Conservation (phyloP, 139 green algal species). For the Chlamydomonas urium region DNA sequence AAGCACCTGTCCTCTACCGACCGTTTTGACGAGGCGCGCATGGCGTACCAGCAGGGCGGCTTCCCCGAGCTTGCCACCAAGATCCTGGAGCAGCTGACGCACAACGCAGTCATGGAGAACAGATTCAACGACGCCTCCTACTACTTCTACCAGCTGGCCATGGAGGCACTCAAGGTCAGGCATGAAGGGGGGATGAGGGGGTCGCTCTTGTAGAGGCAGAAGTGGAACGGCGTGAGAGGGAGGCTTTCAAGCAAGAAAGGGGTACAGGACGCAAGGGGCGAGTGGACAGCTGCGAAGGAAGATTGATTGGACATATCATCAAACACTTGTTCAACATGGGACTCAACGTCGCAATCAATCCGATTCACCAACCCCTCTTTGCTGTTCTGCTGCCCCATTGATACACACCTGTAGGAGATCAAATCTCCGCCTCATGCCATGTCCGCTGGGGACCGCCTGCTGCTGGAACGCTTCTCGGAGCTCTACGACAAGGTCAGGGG, state of each 20-base stretch:
- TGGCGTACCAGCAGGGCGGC: slow-evolving; percentile 39
- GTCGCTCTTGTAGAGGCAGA: too few species aligned
- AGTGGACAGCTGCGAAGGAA: too few species aligned
- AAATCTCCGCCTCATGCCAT: slow-evolving; percentile 34
- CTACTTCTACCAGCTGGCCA: slow-evolving; percentile 64
- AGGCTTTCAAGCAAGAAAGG: too few species aligned
- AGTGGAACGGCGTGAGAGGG: too few species aligned
- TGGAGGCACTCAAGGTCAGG: slow-evolving; percentile 51
- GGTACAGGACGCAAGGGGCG: too few species aligned
- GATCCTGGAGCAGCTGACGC: slow-evolving; percentile 60
- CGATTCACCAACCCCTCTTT: not conserved
- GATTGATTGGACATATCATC: too few species aligned
- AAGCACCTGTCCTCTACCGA: slow-evolving; percentile 55
- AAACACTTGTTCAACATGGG: too few species aligned
- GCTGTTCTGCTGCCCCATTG: too few species aligned
- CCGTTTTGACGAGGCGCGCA: slow-evolving; percentile 41
- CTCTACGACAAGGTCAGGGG: slow-evolving; percentile 54
- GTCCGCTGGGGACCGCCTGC: slow-evolving; percentile 24
- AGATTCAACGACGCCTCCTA: slow-evolving; percentile 58
- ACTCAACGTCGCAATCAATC: not conserved
- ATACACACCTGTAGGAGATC: slow-evolving; percentile 28
- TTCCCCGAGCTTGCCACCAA: slow-evolving; percentile 40
- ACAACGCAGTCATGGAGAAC: slow-evolving; percentile 57
- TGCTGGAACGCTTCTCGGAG: slow-evolving; percentile 51
- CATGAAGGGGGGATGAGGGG: too few species aligned